Conservation (phyloP, 2,329 filamentous ascomycete genomes). For the Alternaria triticimaculans region DNA sequence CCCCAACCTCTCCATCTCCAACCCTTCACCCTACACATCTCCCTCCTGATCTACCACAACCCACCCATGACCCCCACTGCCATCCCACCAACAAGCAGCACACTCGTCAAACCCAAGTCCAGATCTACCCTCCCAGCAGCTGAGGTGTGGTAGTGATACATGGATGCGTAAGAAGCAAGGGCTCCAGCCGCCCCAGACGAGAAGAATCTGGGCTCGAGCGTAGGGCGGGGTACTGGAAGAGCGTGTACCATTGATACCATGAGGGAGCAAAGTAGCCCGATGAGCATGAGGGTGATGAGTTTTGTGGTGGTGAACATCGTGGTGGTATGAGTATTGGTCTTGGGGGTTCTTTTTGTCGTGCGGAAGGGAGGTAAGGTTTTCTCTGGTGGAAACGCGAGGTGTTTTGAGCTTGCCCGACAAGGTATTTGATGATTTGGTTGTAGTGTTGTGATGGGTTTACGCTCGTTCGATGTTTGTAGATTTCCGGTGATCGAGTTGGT, state of each 20-base stretch:
- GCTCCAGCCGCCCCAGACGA: neutral
- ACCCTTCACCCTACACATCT: neutral
- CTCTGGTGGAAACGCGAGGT: neutral
- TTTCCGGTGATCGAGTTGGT: neutral
- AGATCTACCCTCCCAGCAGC: neutral
- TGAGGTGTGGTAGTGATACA: neutral
- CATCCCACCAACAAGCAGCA: neutral
- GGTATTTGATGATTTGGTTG: neutral
- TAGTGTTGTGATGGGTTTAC: neutral
- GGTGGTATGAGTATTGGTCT: neutral
- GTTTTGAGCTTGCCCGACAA: accelerated
- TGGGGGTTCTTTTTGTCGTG: neutral
- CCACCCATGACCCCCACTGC: neutral
- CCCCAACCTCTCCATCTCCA: neutral
- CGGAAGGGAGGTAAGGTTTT: neutral
- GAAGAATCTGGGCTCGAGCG: neutral
- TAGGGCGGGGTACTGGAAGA: neutral
- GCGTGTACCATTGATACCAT: neutral
- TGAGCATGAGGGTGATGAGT: neutral
- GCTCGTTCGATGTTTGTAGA: neutral
- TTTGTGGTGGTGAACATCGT: neutral
- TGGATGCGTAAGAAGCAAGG: neutral
- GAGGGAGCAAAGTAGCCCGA: neutral
- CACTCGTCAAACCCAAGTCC: neutral
- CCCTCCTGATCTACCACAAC: neutral